Percentiles rank a stretch among this genome's conserved stretches.
Evolutionary conservation across 768 basidiomycete species (phyloP).

Genomic region (Tricholoma furcatifolium): DNA sequence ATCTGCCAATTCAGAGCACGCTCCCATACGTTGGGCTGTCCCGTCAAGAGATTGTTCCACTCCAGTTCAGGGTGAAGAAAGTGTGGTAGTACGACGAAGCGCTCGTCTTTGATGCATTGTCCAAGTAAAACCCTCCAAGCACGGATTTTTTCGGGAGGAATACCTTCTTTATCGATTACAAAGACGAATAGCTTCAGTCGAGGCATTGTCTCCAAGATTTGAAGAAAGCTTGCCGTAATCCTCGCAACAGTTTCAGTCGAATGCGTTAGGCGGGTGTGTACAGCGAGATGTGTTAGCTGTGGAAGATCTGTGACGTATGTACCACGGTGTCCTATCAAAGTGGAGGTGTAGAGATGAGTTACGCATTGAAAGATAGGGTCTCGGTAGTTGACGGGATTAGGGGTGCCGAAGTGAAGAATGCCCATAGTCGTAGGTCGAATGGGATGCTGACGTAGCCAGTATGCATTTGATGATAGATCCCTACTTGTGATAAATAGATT

Average conservation of each 20-base stretch:
- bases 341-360: constrained; percentile 34
- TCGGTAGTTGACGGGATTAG: constrained; percentile 31
- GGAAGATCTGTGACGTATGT: constrained; percentile 32
- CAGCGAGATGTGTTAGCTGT: constrained; percentile 31
- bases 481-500: constrained; percentile 33
- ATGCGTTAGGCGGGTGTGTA: constrained; percentile 26
- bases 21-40: constrained; percentile 8
- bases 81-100: constrained; percentile 10
- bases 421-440: constrained; percentile 28
- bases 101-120: constrained; percentile 6
- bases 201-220: background rate
- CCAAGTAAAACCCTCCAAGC: constrained; percentile 2
- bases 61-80: constrained; percentile 10
- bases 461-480: constrained; percentile 31
- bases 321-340: constrained; percentile 27
- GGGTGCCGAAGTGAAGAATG: constrained; percentile 32
- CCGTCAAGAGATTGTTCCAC: constrained; percentile 11
- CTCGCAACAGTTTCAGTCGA: background rate
- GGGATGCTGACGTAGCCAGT: constrained; percentile 32
- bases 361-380: constrained; percentile 33
- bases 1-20: constrained; percentile 15
- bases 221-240: background rate
- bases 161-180: constrained; percentile 1
- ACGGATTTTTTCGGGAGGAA: background rate
- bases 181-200: constrained; percentile 9